Evolutionary conservation across 768 basidiomycete species (phyloP).

Genomic region (Amanita molliuscula): DNA sequence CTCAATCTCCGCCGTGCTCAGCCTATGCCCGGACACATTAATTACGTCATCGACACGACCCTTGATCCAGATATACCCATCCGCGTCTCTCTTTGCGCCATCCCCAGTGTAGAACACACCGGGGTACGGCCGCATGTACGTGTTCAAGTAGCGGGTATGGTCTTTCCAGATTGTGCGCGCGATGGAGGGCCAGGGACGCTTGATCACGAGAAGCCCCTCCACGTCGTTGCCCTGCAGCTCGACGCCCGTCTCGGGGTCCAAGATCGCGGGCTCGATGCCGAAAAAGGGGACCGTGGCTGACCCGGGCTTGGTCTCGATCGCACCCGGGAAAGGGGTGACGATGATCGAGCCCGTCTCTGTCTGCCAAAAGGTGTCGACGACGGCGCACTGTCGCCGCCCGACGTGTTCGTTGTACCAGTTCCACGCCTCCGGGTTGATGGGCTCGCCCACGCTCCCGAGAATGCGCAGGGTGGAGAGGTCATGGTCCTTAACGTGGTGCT

Average conservation of each 20-base stretch:
- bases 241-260: slow-evolving; percentile 78
- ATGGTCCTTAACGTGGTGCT: slow-evolving; percentile 73
- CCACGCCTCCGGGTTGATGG: slow-evolving; percentile 99
- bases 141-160: slow-evolving; percentile 69
- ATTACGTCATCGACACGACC: slow-evolving; percentile 97
- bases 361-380: slow-evolving; percentile 96
- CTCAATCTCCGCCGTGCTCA: slow-evolving; percentile 97
- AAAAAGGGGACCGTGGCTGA: slow-evolving; percentile 98
- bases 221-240: slow-evolving; percentile 72
- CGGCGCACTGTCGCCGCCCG: slow-evolving; percentile 77
- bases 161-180: slow-evolving; percentile 89
- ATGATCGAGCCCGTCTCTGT: slow-evolving; percentile 97
- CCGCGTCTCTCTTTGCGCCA: slow-evolving; percentile 86
- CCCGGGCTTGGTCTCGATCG: slow-evolving; percentile 92
- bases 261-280: slow-evolving; percentile 80
- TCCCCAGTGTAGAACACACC: slow-evolving; percentile 97
- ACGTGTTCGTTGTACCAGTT: slow-evolving; percentile 98
- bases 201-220: slow-evolving; percentile 84
- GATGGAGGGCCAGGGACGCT: slow-evolving; percentile 89
- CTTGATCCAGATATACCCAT: slow-evolving; percentile 99
- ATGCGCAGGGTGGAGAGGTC: slow-evolving; percentile 80
- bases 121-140: slow-evolving; percentile 66
- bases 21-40: slow-evolving; percentile 94
- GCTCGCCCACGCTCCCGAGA: slow-evolving; percentile 91
- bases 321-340: slow-evolving; percentile 92